phyloP scores from a whole-genome alignment of 495 filamentous ascomycete species.

The Talaromyces nanjingensis region DNA sequence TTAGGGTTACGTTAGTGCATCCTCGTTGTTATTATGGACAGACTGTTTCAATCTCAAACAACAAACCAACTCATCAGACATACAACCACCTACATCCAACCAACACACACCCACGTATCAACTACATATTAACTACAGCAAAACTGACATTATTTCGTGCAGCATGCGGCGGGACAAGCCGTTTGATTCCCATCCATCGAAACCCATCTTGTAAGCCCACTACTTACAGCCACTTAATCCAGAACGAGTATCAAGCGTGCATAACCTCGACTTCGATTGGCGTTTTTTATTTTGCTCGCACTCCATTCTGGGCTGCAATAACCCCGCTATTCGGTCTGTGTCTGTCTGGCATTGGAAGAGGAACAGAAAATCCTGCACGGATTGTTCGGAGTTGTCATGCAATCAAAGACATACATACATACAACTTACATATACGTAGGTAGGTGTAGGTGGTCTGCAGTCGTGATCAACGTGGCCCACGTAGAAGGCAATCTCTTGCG shows the following conservation, averaged over 20 bases:
- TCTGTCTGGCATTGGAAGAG: neutral
- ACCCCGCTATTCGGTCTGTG: neutral
- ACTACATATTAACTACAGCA: neutral
- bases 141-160: slow-evolving; percentile 5
- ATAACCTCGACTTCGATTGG: slow-evolving; percentile 4
- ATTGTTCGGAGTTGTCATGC: neutral
- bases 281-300: neutral
- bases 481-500: neutral
- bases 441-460: neutral
- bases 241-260: slow-evolving; percentile 8
- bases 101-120: neutral
- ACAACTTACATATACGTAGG: neutral
- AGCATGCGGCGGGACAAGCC: slow-evolving; percentile 6
- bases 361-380: neutral
- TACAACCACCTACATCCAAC: neutral
- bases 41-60: neutral
- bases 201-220: neutral
- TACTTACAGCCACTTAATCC: neutral
- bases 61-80: neutral
- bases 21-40: neutral
- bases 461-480: slow-evolving; percentile 5
- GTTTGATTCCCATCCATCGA: neutral
- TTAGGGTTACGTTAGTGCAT: neutral
- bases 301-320: neutral
- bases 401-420: too few relatives aligned